Evolutionary conservation across 352 stramenopile genomes (phyloP), one percentile per base, ranked within the genome.

Genomic region (Pythium phragmiticola): DNA sequence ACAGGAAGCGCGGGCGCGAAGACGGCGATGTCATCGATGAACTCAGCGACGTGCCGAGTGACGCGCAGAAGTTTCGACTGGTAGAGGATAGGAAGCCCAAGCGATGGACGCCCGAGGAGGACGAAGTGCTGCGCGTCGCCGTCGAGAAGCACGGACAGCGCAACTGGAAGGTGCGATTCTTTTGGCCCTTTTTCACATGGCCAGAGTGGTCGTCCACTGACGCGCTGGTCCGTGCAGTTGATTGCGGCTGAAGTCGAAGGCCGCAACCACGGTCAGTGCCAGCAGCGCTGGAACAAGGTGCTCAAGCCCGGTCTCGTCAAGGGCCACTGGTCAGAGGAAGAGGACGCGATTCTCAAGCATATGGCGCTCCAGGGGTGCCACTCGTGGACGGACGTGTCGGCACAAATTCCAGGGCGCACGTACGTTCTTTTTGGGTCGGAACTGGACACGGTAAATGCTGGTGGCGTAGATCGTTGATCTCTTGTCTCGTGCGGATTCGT

Each of bases 251-350:
- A 66, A 13, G 76, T 88, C 14, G 64, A 69, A 41, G 74, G 67
- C 11, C 70, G 78, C 46, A 79, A 84, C 60, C 78, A 86, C 46
- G 68, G 76, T 9, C 78, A 88, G 66, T 88, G 78, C 60, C 66
- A 84, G 19, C 78, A 88, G 60, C 74, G 78, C 34, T 88, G 78
- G 78, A 84, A 82, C 57, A 89, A 90, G 57, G 78, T 97, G 46
- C 78, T 97, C 43, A 90, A 90, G 60, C 89, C 89, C 9, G 90
- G 88, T 45, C 76, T 97, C 6, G 80, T 91, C 50, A 98, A 98
- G 66, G 89, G 88, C 48, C 86, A 88, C 34, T 97, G 89, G 89
- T 90, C 75, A 9, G 75, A 86, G 57, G 80, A 96, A 19, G 89
- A 97, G 69, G 89, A 97, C 54, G 66, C 60, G 33, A 59, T 69